Evolutionary conservation across 2,329 filamentous ascomycete genomes (phyloP).

Genomic region (Plenodomus biglobosus): DNA sequence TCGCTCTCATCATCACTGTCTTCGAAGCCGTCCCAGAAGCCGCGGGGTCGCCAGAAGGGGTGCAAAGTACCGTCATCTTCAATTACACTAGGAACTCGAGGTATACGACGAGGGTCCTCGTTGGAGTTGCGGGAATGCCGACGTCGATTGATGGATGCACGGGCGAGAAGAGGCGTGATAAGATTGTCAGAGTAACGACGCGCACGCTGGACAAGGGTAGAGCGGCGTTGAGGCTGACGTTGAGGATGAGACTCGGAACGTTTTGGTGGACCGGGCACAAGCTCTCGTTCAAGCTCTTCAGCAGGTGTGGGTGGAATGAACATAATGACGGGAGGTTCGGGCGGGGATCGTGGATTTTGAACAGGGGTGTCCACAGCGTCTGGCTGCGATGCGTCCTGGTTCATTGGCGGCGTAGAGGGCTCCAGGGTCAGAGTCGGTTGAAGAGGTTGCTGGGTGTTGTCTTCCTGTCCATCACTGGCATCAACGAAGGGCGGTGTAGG

Average conservation of each 20-base stretch:
- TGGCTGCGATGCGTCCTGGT: slow-evolving; percentile 25
- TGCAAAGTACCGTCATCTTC: slow-evolving; percentile 54
- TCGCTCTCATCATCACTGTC: slow-evolving; percentile 44
- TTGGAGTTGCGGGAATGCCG: slow-evolving; percentile 27
- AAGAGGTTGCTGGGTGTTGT: slow-evolving; percentile 6
- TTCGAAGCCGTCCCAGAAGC: slow-evolving; percentile 63
- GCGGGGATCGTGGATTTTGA: slow-evolving; percentile 60
- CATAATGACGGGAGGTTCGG: slow-evolving; percentile 58
- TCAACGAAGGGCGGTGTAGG: slow-evolving; percentile 33
- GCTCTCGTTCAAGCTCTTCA: slow-evolving; percentile 49
- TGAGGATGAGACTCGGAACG: slow-evolving; percentile 41
- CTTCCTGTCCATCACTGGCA: slow-evolving; percentile 15
- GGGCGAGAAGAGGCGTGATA: slow-evolving; percentile 46
- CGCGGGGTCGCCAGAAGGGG: slow-evolving; percentile 64
- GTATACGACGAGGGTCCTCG: slow-evolving; percentile 18
- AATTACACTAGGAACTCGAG: slow-evolving; percentile 32
- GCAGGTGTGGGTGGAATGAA: slow-evolving; percentile 58
- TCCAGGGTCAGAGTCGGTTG: slow-evolving; percentile 38
- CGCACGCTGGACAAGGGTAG: slow-evolving; percentile 48
- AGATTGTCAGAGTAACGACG: slow-evolving; percentile 51
- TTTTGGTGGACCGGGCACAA: slow-evolving; percentile 34
- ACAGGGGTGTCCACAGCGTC: slow-evolving; percentile 57
- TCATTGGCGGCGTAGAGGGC: slow-evolving; percentile 42
- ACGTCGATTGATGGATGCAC: slow-evolving; percentile 27
- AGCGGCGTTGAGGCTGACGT: slow-evolving; percentile 42